These are phyloP conservation scores for Cymbopogon flexuosus DNA, from an alignment of 202 grass and related monocot species.

Conservation along the genomic window DNA sequence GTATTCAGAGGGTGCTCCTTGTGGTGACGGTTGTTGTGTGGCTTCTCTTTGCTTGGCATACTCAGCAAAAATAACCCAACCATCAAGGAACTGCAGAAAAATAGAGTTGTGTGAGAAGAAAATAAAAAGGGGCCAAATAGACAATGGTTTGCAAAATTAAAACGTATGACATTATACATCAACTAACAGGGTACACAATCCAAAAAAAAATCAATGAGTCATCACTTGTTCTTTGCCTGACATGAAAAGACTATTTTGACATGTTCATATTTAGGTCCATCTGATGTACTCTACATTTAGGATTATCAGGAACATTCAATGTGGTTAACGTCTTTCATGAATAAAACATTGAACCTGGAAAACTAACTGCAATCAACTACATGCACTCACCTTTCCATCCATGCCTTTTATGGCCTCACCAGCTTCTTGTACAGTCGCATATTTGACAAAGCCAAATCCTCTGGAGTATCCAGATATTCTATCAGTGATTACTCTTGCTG, in stretches of 20 bases:
- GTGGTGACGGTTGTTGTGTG: conserved; percentile 29
- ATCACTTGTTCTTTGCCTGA: neutral
- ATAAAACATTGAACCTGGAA: neutral
- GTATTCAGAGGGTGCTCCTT: neutral
- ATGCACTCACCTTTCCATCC: conserved; percentile 68
- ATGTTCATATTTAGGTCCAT: neutral
- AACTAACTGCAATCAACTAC: neutral
- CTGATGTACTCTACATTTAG: neutral
- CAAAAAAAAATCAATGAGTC: neutral
- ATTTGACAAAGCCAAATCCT: conserved; percentile 87
- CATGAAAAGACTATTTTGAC: neutral
- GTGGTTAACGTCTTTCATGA: neutral
- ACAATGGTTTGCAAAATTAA: neutral
- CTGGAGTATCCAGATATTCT: conserved; percentile 75
- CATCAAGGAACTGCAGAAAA: conserved; percentile 68
- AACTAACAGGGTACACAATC: neutral
- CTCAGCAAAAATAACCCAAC: conserved; percentile 84
- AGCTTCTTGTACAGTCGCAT: conserved; percentile 62
- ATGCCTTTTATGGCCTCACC: conserved; percentile 67
- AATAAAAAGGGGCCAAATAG: neutral
- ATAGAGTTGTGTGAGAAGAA: neutral
- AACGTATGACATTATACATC: neutral
- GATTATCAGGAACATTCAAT: neutral
- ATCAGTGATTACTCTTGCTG: conserved; percentile 79
- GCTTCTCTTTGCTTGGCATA: conserved; percentile 57